Conservation (phyloP, 257 asterid genomes). For the Solanum pimpinellifolium region DNA sequence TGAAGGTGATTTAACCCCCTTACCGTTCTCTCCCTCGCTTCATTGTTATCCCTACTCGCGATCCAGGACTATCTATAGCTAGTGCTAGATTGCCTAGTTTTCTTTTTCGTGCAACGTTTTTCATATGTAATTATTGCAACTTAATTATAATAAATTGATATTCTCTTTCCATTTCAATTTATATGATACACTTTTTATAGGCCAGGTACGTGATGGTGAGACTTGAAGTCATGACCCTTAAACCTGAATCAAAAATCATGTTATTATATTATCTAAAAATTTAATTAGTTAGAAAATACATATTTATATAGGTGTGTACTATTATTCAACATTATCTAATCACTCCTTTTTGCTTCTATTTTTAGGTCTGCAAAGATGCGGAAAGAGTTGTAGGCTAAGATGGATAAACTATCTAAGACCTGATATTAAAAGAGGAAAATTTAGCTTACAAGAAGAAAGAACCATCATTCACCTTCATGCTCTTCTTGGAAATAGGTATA, state of each 20-base stretch:
- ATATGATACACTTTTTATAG: neutral
- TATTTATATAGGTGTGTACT: neutral
- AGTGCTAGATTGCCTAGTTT: neutral
- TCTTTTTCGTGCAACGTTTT: neutral
- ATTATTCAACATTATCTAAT: neutral
- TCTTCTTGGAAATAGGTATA: slow-evolving; percentile 24
- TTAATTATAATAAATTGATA: neutral
- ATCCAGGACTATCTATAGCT: neutral
- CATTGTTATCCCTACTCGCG: neutral
- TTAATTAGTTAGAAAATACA: neutral
- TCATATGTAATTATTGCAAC: neutral
- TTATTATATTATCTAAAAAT: neutral
- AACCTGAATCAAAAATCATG: neutral
- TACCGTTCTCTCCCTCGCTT: neutral
- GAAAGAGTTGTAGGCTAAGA: slow-evolving; percentile 18
- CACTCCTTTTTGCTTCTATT: neutral
- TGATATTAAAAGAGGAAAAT: slow-evolving; percentile 15
- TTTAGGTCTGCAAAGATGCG: slow-evolving; percentile 14
- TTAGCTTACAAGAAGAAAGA: slow-evolving; percentile 15
- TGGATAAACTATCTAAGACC: slow-evolving; percentile 21
- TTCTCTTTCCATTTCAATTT: neutral
- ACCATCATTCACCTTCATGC: slow-evolving; percentile 26
- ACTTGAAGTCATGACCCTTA: neutral
- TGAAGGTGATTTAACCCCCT: neutral
- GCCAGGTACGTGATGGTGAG: neutral